Percentiles rank a stretch among this genome's conserved stretches.
Conservation (phyloP, 257 asterid species). For the Fraxinus pennsylvanica region DNA sequence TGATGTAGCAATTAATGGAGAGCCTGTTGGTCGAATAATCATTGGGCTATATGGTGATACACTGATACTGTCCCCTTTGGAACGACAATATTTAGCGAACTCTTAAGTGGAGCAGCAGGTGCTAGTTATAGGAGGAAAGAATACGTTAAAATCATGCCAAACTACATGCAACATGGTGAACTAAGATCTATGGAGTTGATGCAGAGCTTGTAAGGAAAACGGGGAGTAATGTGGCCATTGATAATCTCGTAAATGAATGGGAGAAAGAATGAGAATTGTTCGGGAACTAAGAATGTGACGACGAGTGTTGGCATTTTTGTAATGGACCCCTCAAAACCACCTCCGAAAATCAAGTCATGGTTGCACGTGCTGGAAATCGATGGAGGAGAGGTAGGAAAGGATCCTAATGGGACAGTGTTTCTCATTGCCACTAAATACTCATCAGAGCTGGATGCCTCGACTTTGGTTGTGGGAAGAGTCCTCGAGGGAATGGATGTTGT, state of each 20-base stretch:
- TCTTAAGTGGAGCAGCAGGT: constrained; percentile 70
- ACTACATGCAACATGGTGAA: constrained; percentile 86
- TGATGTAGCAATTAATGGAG: constrained; percentile 69
- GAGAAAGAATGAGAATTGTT: constrained; percentile 38
- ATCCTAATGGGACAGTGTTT: constrained; percentile 80
- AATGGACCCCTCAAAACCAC: constrained; percentile 70
- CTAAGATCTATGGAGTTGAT: constrained; percentile 80
- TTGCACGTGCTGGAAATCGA: constrained; percentile 71
- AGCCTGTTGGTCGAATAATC: constrained; percentile 63
- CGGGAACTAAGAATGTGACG: constrained; percentile 64
- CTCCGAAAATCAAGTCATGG: constrained; percentile 68
- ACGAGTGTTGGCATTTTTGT: constrained; percentile 67
- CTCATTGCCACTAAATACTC: constrained; percentile 59
- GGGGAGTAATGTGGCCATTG: constrained; percentile 43
- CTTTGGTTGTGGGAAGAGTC: constrained; percentile 76
- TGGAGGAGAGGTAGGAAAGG: constrained; percentile 55
- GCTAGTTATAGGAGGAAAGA: constrained; percentile 75
- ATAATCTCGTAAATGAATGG: constrained; percentile 61
- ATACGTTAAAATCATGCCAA: constrained; percentile 71
- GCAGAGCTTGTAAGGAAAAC: constrained; percentile 69
- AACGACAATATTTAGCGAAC: constrained; percentile 47
- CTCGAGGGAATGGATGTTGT: constrained; percentile 80
- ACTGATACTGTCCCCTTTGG: constrained; percentile 48
- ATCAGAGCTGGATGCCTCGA: constrained; percentile 69
- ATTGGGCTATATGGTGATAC: constrained; percentile 54